A percentile compares a stretch with the other conserved stretches of the same genome.
Conservation (phyloP, 495 filamentous ascomycete species). For the Staphylotrichum longicolle region DNA sequence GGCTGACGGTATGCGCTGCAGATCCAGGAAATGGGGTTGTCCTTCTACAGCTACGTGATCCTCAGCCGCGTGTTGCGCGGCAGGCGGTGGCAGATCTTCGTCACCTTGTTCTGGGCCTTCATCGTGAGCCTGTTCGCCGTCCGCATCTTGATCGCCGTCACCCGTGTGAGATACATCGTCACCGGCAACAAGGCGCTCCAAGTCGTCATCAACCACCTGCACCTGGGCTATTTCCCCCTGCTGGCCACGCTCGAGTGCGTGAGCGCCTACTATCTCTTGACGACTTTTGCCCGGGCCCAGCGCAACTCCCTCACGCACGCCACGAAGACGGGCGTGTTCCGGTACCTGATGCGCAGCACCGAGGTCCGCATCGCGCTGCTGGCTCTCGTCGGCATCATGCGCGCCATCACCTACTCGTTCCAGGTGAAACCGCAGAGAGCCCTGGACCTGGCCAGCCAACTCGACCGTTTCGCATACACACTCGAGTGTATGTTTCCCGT, state of each 20-base stretch:
- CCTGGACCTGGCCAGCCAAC: conserved; percentile 30
- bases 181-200: conserved; percentile 19
- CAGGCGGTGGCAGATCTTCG: conserved; percentile 26
- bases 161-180: conserved; percentile 23
- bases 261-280: conserved; percentile 37
- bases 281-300: conserved; percentile 27
- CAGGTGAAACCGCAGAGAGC: conserved; percentile 36
- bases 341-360: conserved; percentile 37
- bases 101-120: conserved; percentile 36
- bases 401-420: conserved; percentile 39
- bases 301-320: not conserved
- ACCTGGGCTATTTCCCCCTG: conserved; percentile 37
- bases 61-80: conserved; percentile 31
- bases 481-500: conserved; percentile 42
- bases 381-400: conserved; percentile 34
- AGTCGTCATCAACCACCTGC: conserved; percentile 33
- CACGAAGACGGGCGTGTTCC: conserved; percentile 28
- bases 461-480: conserved; percentile 41
- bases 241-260: conserved; percentile 37
- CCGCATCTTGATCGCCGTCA: conserved; percentile 32
- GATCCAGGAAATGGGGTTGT: conserved; percentile 42
- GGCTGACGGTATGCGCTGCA: conserved; percentile 5
- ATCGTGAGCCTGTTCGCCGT: conserved; percentile 26
- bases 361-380: conserved; percentile 39
- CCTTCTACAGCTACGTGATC: conserved; percentile 43